Conservation (phyloP, 257 asterid species). For the Lycium barbarum region DNA sequence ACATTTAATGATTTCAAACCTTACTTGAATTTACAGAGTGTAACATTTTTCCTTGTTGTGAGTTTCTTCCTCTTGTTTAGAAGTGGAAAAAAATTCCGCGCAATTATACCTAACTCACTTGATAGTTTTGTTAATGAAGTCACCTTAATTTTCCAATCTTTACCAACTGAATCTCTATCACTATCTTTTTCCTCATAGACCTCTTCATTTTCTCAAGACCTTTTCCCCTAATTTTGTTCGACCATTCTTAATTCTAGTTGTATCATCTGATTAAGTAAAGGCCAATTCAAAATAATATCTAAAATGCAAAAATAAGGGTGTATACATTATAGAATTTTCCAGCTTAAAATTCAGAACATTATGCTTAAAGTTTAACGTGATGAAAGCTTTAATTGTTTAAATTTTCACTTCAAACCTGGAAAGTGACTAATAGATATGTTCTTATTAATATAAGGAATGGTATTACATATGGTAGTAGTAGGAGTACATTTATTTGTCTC, state of each 20-base stretch:
- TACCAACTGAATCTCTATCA: no score
- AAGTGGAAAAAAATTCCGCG: background rate
- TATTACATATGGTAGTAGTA: background rate
- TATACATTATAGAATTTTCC: background rate
- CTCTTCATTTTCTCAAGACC: background rate
- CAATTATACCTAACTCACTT: background rate
- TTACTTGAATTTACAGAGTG: no score
- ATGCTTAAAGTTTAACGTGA: background rate
- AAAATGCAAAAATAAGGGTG: background rate
- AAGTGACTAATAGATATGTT: background rate
- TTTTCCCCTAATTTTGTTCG: no score
- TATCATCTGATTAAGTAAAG: no score
- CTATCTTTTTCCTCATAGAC: background rate
- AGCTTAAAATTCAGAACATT: background rate
- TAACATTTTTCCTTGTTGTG: no score
- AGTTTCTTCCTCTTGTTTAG: no score
- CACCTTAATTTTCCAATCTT: background rate
- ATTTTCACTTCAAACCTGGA: no score
- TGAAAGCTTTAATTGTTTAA: no score
- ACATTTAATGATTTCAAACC: no score
- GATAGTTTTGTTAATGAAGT: background rate
- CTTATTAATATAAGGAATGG: no score
- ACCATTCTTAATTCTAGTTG: no score
- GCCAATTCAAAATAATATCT: no score
- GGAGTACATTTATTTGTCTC: background rate